These are phyloP conservation scores for Cladosporium sphaerospermum DNA, from an alignment of 2,329 filamentous ascomycete species.

Conservation along the genomic window DNA sequence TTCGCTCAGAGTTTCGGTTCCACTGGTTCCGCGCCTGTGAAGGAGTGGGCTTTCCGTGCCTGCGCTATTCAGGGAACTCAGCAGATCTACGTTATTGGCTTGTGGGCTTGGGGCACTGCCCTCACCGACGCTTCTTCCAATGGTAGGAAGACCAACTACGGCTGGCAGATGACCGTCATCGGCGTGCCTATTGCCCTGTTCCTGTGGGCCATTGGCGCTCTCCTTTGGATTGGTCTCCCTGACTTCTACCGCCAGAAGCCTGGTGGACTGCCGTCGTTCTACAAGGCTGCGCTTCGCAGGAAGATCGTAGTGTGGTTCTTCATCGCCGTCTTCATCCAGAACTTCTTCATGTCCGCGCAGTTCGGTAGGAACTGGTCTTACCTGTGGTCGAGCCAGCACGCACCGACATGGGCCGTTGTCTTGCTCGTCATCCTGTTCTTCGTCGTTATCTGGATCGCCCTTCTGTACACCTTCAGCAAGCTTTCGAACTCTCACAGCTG, in stretches of 20 bases:
- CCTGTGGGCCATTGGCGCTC: slow-evolving; percentile 50
- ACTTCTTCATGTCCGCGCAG: slow-evolving; percentile 60
- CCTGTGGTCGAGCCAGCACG: slow-evolving; percentile 54
- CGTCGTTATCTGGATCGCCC: slow-evolving; percentile 48
- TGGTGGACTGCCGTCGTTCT: slow-evolving; percentile 60
- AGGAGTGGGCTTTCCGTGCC: slow-evolving; percentile 61
- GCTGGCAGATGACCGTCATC: slow-evolving; percentile 39
- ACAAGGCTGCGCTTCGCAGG: slow-evolving; percentile 53
- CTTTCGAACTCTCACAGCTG: slow-evolving; percentile 58
- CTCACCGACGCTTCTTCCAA: slow-evolving; percentile 4
- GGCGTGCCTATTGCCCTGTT: slow-evolving; percentile 53
- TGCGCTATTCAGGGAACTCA: slow-evolving; percentile 62
- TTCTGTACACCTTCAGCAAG: slow-evolving; percentile 47
- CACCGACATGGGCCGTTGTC: slow-evolving; percentile 51
- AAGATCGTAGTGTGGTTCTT: slow-evolving; percentile 65
- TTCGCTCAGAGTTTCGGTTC: slow-evolving; percentile 59
- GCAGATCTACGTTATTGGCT: slow-evolving; percentile 57
- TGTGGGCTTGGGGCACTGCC: slow-evolving; percentile 61
- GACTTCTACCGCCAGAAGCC: slow-evolving; percentile 61
- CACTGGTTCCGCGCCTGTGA: slow-evolving; percentile 50
- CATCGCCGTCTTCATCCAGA: slow-evolving; percentile 57
- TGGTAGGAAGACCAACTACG: slow-evolving; percentile 10
- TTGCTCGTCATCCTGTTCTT: slow-evolving; percentile 53
- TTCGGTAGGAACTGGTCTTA: slow-evolving; percentile 64
- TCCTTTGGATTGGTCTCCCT: slow-evolving; percentile 57